Evolutionary conservation across 2,329 filamentous ascomycete species (phyloP).

Genomic region (Laburnicola sp.): DNA sequence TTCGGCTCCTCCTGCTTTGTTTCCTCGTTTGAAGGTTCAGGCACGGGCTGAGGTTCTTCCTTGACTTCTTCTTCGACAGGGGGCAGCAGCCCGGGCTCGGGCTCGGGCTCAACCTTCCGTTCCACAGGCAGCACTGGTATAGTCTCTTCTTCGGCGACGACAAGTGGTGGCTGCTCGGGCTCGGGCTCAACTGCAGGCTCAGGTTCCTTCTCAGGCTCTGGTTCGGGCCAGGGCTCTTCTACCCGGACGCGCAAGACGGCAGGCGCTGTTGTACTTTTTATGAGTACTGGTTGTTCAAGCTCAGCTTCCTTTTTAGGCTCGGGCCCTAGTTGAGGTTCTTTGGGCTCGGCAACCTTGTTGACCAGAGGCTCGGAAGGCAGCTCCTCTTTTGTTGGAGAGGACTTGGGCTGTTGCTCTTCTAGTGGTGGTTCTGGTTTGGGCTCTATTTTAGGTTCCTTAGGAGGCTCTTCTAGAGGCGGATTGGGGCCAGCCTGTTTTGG

Average conservation of each 20-base stretch:
- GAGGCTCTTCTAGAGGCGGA: slow-evolving; percentile 6
- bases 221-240: slow-evolving; percentile 4
- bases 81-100: slow-evolving; percentile 7
- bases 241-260: too few relatives aligned
- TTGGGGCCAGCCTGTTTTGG: too few relatives aligned
- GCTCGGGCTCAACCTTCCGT: slow-evolving; percentile 3
- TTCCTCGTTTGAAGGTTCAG: not conserved
- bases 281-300: too few relatives aligned
- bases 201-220: not conserved
- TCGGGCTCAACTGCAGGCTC: not conserved
- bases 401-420: not conserved
- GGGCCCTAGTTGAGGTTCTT: slow-evolving; percentile 4
- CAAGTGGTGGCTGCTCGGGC: not conserved
- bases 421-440: not conserved
- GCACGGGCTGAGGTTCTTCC: not conserved
- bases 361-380: slow-evolving; percentile 2
- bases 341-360: slow-evolving; percentile 2
- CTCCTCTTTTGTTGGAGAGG: not conserved
- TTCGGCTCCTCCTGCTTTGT: not conserved
- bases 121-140: slow-evolving; percentile 5
- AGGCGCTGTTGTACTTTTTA: too few relatives aligned
- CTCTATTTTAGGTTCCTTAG: slow-evolving; percentile 5
- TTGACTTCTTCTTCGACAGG: not conserved
- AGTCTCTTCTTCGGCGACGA: too few relatives aligned
- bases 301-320: slow-evolving; percentile 1